Conservation (phyloP, 2,329 filamentous ascomycete genomes). For the Lasiodiplodia sp. region DNA sequence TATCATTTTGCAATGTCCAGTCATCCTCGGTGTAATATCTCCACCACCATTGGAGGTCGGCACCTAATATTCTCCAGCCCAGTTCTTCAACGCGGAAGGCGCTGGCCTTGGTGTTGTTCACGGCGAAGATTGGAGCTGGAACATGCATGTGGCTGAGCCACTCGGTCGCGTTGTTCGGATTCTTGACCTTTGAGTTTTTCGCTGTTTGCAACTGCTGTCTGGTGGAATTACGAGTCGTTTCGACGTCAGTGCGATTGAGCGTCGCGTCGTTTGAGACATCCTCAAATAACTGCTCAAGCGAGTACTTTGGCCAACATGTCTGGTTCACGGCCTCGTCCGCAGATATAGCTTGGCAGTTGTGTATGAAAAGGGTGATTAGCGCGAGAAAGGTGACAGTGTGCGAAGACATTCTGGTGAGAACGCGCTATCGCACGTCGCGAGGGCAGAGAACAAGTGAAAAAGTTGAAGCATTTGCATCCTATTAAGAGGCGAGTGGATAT, state of each 20-base stretch:
- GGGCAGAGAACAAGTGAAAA: background rate
- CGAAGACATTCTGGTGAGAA: background rate
- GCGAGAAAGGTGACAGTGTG: background rate
- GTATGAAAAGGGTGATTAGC: background rate
- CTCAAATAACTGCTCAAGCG: background rate
- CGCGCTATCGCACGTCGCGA: background rate
- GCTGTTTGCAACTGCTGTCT: rapidly evolving
- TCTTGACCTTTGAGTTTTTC: background rate
- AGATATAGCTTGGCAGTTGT: background rate
- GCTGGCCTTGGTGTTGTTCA: background rate
- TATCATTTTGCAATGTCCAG: background rate
- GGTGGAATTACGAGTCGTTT: background rate
- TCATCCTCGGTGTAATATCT: background rate
- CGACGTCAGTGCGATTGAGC: background rate
- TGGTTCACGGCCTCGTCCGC: background rate
- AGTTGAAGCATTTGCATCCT: background rate
- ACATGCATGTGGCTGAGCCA: background rate
- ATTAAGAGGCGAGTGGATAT: background rate
- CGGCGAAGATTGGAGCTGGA: background rate
- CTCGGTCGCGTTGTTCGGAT: background rate
- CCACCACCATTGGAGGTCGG: background rate
- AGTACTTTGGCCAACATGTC: background rate
- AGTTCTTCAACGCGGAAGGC: background rate
- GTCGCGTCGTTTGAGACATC: background rate
- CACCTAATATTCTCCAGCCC: background rate